Evolutionary conservation across 495 filamentous ascomycete genomes (phyloP).

Genomic region (Hypoxylon subgilvum): DNA sequence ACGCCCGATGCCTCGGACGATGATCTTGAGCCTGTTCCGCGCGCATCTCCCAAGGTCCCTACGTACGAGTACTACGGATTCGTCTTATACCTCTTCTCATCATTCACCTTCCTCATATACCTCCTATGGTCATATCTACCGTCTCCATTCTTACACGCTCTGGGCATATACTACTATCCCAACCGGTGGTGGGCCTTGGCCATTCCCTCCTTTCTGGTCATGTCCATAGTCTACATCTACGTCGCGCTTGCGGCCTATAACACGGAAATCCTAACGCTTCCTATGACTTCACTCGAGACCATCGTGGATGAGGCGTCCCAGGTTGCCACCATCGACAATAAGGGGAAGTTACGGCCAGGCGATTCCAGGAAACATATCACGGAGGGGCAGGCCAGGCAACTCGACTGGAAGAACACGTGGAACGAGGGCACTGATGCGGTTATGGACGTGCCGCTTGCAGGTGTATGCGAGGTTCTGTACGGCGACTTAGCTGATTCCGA

Average conservation of each 20-base stretch:
- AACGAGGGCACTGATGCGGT: constrained; percentile 93
- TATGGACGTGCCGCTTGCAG: constrained; percentile 94
- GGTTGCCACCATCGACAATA: constrained; percentile 79
- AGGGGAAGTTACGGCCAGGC: constrained; percentile 64
- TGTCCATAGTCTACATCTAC: constrained; percentile 89
- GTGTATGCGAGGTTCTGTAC: constrained; percentile 93
- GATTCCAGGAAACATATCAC: constrained; percentile 58
- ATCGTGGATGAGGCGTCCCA: constrained; percentile 90
- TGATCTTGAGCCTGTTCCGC: constrained; percentile 79
- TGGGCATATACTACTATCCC: constrained; percentile 96
- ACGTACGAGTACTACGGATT: constrained; percentile 99
- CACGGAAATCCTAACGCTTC: constrained; percentile 81
- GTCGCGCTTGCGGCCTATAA: constrained; percentile 92
- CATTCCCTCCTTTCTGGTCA: constrained; percentile 86
- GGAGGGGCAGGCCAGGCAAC: constrained; percentile 54
- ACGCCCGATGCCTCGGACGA: constrained; percentile 91
- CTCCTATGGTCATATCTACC: constrained; percentile 94
- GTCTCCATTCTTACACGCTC: constrained; percentile 85
- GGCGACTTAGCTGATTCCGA: constrained; percentile 50
- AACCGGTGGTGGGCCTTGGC: constrained; percentile 97
- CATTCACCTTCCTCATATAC: constrained; percentile 82
- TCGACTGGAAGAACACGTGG: constrained; percentile 84
- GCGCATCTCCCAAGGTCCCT: constrained; percentile 88
- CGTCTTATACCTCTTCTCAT: constrained; percentile 87
- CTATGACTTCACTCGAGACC: constrained; percentile 80